Base-by-base conservation (phyloP, 768 basidiomycete genomes). In the Pluteus cervinus region DNA sequence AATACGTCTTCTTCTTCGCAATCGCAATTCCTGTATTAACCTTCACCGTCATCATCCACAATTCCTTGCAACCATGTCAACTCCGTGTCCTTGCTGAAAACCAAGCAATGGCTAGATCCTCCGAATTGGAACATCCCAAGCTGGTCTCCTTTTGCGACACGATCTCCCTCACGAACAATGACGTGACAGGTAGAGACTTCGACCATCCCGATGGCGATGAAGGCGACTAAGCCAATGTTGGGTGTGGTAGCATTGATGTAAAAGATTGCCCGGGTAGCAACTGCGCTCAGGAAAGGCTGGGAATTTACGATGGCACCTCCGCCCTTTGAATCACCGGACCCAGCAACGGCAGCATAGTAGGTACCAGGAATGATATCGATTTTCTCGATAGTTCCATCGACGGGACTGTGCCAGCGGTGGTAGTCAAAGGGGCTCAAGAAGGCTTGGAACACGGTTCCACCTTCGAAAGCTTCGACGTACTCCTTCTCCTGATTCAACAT, bases 71-170 rank as follows among this genome's bases (percentile, higher is more conserved):
- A n/a, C n/a, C n/a, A n/a, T n/a, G n/a, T n/a, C n/a, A n/a, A n/a
- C n/a, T n/a, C n/a, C n/a, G n/a, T n/a, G n/a, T 60, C 44, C 12
- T 55, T 53, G 21, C 61, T 39, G 58, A 79, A 79, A 11, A 76
- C 40, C 32, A 71, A 43, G 39, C 63, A 56, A 40, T 73, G 64
- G 1, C 72, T 66, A 22, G 73, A 79, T 6, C 77, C 78, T 7
- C 76, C 78, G 56, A 76, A 79, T 50, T 78, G 78, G 69, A 81
- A 76, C 66, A 62, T 68, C 42, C 80, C 81, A 0, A 77, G 41
- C 49, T 79, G 55, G 21, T 80, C 71, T 1, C 81, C 79, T 44
- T 70, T 71, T 38, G 55, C 58, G 17, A 81, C 52, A 25, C 41
- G 41, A 20, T 78, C 51, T 1, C 73, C 71, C 11, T 52, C 59